Base-by-base conservation (phyloP, 2,329 filamentous ascomycete genomes). In the Cordyceps farinosa region DNA sequence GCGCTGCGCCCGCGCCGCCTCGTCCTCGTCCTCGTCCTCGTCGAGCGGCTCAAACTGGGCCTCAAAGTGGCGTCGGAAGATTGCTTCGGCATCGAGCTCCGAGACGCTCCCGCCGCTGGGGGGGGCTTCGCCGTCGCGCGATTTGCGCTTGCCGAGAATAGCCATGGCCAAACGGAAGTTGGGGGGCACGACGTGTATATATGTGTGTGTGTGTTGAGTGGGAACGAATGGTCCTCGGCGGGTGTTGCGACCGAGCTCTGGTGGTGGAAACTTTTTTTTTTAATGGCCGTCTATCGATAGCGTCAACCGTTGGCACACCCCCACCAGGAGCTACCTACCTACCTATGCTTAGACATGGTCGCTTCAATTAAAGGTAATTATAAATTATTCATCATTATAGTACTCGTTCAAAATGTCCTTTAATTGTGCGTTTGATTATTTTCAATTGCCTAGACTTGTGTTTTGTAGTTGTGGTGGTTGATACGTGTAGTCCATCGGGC, bases 21-120 rank as follows among this genome's bases (percentile, higher is more conserved):
- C 40, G 30, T 67, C 48, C 66, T 67, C 66, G 53, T 65, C 64
- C 47, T 61, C 71, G 3, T 22, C 38, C 11, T 75, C 73, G 47
- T 80, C 80, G 45, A 97, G 75, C 9, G 94, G 92, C 72, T 87
- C 85, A 78, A 97, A 98, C 72, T 90, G 88, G 34, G 91, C 86
- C 77, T 97, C 95, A 72, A 98, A 98, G 73, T 94, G 90, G 69
- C 86, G 86, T 64, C 88, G 87, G 71, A 99, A 91, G 64, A 93
- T 84, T 62, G 89, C 91, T 69, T 91, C 87, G 13, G 90, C 82
- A 64, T 87, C 83, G 67, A 84, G 79, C 47, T 78, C 74, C 1
- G 73, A 76, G 30, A 74, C 61, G 2, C 70, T 64, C 4, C 71
- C 40, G 17, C 11, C 38, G 27, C 13, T 30, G 69, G 40, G 8